phyloP scores from a whole-genome alignment of 495 filamentous ascomycete species.

The Podospora pseudoanserina region DNA sequence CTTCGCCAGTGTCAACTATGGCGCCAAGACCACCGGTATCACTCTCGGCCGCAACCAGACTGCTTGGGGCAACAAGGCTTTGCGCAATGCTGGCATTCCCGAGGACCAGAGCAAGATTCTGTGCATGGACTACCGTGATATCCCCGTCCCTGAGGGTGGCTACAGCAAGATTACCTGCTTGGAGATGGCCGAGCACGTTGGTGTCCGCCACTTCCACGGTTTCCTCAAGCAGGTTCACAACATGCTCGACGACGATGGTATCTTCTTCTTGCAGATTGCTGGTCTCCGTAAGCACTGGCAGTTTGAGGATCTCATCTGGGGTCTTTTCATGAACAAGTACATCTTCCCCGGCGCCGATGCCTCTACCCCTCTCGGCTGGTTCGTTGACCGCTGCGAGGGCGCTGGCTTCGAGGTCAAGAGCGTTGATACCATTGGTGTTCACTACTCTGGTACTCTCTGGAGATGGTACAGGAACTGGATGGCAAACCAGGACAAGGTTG shows the following conservation, averaged over 20 bases:
- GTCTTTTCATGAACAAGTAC: conserved; percentile 90
- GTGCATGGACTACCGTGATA: conserved; percentile 85
- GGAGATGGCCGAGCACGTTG: conserved; percentile 90
- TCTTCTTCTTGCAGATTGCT: conserved; percentile 80
- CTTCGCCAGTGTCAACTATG: conserved; percentile 75
- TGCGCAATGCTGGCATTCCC: conserved; percentile 62
- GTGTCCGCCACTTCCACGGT: conserved; percentile 64
- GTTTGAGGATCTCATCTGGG: conserved; percentile 85
- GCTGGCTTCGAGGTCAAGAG: conserved; percentile 76
- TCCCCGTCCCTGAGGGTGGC: conserved; percentile 60
- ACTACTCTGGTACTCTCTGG: conserved; percentile 97
- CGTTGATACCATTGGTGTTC: conserved; percentile 86
- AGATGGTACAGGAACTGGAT: conserved; percentile 99
- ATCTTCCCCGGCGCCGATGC: conserved; percentile 87
- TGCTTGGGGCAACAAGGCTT: conserved; percentile 73
- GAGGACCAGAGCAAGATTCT: conserved; percentile 72
- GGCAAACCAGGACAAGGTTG: conserved; percentile 89
- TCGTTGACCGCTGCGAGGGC: conserved; percentile 64
- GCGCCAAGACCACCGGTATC: conserved; percentile 71
- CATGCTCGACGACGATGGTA: conserved; percentile 84
- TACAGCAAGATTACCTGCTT: conserved; percentile 86
- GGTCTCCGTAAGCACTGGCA: conserved; percentile 81
- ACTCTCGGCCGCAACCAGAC: conserved; percentile 83
- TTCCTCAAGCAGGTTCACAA: conserved; percentile 74
- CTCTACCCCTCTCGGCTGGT: conserved; percentile 71